Percentiles rank a stretch among this genome's conserved stretches.
These are phyloP conservation scores for Ceratocystis cacaofunesta DNA, from an alignment of 2,329 filamentous ascomycete species.

Conservation along the genomic window DNA sequence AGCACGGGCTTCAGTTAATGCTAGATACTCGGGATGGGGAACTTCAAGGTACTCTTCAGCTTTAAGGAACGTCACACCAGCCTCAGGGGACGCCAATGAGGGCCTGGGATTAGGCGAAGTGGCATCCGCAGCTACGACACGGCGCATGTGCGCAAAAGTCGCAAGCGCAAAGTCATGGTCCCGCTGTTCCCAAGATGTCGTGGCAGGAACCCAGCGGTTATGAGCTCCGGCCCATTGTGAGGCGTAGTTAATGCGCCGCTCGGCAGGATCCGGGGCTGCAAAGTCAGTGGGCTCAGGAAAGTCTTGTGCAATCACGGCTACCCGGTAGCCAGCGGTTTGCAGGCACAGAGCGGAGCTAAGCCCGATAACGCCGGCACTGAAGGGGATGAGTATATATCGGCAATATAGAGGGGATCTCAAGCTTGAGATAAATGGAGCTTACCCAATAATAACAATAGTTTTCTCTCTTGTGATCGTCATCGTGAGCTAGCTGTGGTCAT, in stretches of 20 bases:
- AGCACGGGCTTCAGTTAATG: constrained; percentile 24
- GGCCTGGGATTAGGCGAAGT: constrained; percentile 18
- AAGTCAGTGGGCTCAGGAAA: constrained; percentile 34
- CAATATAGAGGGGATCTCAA: background rate
- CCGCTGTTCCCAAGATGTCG: constrained; percentile 23
- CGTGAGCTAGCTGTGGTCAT: no score
- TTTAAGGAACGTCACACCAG: constrained; percentile 34
- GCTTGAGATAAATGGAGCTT: background rate
- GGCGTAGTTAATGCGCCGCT: constrained; percentile 34
- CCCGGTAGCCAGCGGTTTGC: constrained; percentile 27
- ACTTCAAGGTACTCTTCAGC: constrained; percentile 39
- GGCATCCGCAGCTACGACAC: constrained; percentile 19
- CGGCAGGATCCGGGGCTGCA: constrained; percentile 24
- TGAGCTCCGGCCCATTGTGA: constrained; percentile 45
- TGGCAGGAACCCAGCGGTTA: constrained; percentile 34
- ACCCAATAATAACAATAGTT: background rate
- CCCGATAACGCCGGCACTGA: constrained; percentile 40
- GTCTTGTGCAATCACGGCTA: constrained; percentile 33
- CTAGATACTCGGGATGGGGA: constrained; percentile 25
- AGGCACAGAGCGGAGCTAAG: constrained; percentile 34
- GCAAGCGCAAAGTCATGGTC: constrained; percentile 31
- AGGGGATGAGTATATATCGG: background rate
- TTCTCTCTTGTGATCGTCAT: background rate
- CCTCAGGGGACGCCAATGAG: constrained; percentile 19
- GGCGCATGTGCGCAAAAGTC: constrained; percentile 31